Evolutionary conservation across 2,329 filamentous ascomycete species (phyloP).

Genomic region (Aspergillus proliferans): DNA sequence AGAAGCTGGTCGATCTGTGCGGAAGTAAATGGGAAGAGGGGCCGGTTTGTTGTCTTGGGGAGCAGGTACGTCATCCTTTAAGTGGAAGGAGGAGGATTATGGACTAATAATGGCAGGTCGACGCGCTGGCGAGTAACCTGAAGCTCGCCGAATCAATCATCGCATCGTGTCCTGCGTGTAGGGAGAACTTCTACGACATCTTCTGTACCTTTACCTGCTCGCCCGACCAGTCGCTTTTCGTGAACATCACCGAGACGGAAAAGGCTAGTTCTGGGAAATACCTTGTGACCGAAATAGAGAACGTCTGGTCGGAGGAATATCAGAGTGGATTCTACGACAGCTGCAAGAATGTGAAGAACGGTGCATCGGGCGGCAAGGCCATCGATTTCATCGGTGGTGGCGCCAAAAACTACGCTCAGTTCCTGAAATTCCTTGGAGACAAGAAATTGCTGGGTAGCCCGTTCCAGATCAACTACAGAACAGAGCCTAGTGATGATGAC

Average conservation of each 20-base stretch:
- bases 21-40: slow-evolving; percentile 79
- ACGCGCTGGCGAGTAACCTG: slow-evolving; percentile 74
- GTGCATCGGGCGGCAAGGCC: slow-evolving; percentile 83
- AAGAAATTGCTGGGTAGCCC: slow-evolving; percentile 87
- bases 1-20: slow-evolving; percentile 77
- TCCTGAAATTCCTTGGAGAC: slow-evolving; percentile 87
- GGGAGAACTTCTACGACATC: slow-evolving; percentile 95
- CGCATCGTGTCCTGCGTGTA: slow-evolving; percentile 90
- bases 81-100: neutral
- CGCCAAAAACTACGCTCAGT: slow-evolving; percentile 78
- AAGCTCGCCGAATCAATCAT: slow-evolving; percentile 84
- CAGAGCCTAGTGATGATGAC: slow-evolving; percentile 54
- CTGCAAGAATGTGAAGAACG: slow-evolving; percentile 98
- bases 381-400: slow-evolving; percentile 96
- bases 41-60: slow-evolving; percentile 74
- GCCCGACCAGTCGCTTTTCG: slow-evolving; percentile 87
- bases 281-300: slow-evolving; percentile 83
- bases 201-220: slow-evolving; percentile 99
- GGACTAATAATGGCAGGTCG: slow-evolving; percentile 51
- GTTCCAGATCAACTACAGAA: slow-evolving; percentile 89
- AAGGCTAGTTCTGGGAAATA: slow-evolving; percentile 48
- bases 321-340: slow-evolving; percentile 88
- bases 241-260: slow-evolving; percentile 78
- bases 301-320: slow-evolving; percentile 77
- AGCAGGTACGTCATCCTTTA: slow-evolving; percentile 52